Percentiles rank a stretch among this genome's conserved stretches.
These are phyloP conservation scores for Pythium grandisporangium DNA, from an alignment of 352 stramenopile genomes.

Conservation along the genomic window DNA sequence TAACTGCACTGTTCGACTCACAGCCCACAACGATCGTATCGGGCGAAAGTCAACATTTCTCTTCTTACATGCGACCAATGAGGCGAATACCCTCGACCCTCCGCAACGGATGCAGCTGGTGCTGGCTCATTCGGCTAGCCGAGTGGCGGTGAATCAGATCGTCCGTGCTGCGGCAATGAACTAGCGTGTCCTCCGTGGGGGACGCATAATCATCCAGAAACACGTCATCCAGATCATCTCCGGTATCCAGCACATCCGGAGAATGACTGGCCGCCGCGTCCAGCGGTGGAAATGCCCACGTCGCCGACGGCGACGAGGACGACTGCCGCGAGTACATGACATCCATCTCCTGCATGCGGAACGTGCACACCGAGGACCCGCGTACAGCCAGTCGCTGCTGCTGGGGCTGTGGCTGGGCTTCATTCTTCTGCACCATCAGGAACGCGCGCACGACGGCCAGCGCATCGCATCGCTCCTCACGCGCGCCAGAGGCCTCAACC, in stretches of 20 bases:
- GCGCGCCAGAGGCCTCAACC: not conserved
- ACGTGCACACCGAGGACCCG: constrained; percentile 30
- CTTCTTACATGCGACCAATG: too few species aligned
- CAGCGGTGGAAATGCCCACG: constrained; percentile 11
- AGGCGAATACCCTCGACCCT: too few species aligned
- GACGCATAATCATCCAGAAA: constrained; percentile 38
- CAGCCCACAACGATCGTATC: too few species aligned
- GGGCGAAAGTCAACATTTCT: too few species aligned
- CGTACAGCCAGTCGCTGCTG: constrained; percentile 17
- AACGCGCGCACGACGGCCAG: constrained; percentile 51
- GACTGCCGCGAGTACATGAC: constrained; percentile 26
- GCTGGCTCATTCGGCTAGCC: too few species aligned
- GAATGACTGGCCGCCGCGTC: constrained; percentile 3
- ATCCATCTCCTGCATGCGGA: constrained; percentile 51
- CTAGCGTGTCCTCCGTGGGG: constrained; percentile 41
- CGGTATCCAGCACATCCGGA: constrained; percentile 11
- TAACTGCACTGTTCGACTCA: too few species aligned
- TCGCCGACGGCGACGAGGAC: constrained; percentile 11
- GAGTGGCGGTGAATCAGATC: too few species aligned
- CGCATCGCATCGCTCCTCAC: constrained; percentile 18
- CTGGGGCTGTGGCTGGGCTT: constrained; percentile 3
- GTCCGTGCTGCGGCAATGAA: too few species aligned
- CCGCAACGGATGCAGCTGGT: too few species aligned
- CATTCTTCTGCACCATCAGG: constrained; percentile 44
- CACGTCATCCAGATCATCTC: constrained; percentile 36